Base-by-base conservation (phyloP, 257 asterid species). In the Fraxinus americana region DNA sequence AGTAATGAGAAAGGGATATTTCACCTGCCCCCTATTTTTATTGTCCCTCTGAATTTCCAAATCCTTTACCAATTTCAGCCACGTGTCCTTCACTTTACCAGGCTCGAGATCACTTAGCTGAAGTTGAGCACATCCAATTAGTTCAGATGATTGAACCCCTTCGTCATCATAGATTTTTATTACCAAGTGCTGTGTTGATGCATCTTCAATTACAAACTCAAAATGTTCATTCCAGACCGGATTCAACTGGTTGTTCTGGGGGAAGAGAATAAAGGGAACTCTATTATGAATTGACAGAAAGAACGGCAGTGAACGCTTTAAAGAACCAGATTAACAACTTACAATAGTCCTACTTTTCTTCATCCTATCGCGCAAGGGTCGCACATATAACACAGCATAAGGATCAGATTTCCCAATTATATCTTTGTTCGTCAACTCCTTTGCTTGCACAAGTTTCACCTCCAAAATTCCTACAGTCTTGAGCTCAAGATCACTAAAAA, bases 221-320 rank as follows among this genome's bases (percentile, higher is more conserved):
- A 88, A 96, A 83, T 96, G 98, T 81, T 96, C 98, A 79, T 96
- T 96, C 99, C 99, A 96, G 78, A 96, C 89, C 32, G 99, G 99
- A 83, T 87, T 91, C 85, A 96, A 82, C 80, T 96, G 88, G 72
- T 96, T 96, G 87, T 85, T 90, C 99, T 93, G 95, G 66, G 23
- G 81, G 79, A 76, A 72, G 14, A 77, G 67, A 70, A 73, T 38
- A 74, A 77, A 75, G 30, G 61, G 63, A 38, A 74, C 17, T 43
- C 45, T 73, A 30, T 57, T 73, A 38, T 67, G 63, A 79, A 39
- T 45, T n/a, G 76, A 76, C 82, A 25, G 69, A 17, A 36, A 71
- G 68, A 67, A 50, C 59, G 34, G 54, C 25, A 73, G 77, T 35
- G 38, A 79, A 68, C 71, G 41, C 41, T 70, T 14, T 0, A 74